These are phyloP conservation scores for Polymyxa betae DNA, from an alignment of 208 protist species.

Conservation along the genomic window DNA sequence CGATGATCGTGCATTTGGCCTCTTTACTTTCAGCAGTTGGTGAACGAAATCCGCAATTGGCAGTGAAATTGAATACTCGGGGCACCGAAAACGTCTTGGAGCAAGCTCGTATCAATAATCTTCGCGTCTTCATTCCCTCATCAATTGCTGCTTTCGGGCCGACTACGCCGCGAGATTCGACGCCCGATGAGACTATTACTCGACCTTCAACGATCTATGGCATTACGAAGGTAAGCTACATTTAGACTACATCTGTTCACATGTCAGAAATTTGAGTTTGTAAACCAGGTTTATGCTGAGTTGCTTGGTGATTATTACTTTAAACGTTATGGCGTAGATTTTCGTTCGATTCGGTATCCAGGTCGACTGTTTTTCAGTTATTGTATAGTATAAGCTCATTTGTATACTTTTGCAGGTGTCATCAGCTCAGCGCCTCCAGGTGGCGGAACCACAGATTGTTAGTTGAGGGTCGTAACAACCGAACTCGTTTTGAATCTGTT, in stretches of 20 bases:
- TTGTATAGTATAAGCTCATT: not conserved
- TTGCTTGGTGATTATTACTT: conserved; percentile 85
- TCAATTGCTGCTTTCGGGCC: conserved; percentile 85
- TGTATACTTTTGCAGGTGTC: not conserved
- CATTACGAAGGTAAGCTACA: conserved; percentile 73
- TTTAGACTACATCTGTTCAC: not conserved
- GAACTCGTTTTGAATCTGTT: not conserved
- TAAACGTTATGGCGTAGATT: conserved; percentile 79
- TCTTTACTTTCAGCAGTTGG: conserved; percentile 81
- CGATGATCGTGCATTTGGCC: conserved; percentile 79
- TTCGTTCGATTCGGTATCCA: conserved; percentile 83
- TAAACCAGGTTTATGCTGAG: conserved; percentile 77
- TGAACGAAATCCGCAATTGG: conserved; percentile 76
- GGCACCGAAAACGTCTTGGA: conserved; percentile 80
- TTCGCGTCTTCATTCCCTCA: conserved; percentile 78
- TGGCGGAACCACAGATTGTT: conserved; percentile 73
- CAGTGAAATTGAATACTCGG: conserved; percentile 78
- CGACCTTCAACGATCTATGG: conserved; percentile 85
- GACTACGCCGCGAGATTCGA: conserved; percentile 74
- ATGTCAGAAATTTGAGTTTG: not conserved
- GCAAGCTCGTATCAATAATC: conserved; percentile 69
- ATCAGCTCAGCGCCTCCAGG: conserved; percentile 70
- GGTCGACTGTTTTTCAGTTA: conserved; percentile 78
- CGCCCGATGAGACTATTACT: conserved; percentile 80
- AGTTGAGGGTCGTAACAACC: not conserved